phyloP scores from a whole-genome alignment of 2,329 filamentous ascomycete species.

The Pseudocercospora vitis region DNA sequence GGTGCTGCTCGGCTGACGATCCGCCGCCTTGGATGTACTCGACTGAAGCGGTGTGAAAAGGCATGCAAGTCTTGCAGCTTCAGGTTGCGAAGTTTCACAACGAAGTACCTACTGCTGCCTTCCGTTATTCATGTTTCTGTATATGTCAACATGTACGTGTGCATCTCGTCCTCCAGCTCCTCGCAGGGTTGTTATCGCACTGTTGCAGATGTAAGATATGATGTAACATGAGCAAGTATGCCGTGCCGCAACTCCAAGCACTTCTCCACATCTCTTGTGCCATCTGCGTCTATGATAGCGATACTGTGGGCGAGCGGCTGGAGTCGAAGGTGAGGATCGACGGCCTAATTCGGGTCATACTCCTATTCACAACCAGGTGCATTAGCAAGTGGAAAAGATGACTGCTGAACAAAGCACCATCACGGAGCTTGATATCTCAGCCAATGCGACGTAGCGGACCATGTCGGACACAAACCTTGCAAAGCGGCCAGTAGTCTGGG shows the following conservation, averaged over 20 bases:
- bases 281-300: background rate
- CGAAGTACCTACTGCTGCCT: background rate
- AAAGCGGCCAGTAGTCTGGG: conserved; percentile 16
- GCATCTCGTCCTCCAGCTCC: background rate
- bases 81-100: background rate
- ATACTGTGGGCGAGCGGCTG: background rate
- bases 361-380: background rate
- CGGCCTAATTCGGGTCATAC: background rate
- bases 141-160: background rate
- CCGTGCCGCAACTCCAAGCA: background rate
- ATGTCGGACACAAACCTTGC: background rate
- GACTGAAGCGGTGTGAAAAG: background rate
- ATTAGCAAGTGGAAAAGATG: background rate
- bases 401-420: background rate
- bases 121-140: background rate
- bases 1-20: background rate
- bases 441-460: background rate
- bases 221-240: background rate
- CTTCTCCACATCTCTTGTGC: background rate
- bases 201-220: background rate
- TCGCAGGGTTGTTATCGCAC: background rate
- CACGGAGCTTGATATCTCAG: background rate
- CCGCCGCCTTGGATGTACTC: background rate
- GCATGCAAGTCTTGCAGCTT: too few relatives aligned
- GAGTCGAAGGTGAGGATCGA: too few relatives aligned